phyloP scores from a whole-genome alignment of 78 protist species.

The Guillardia theta region DNA sequence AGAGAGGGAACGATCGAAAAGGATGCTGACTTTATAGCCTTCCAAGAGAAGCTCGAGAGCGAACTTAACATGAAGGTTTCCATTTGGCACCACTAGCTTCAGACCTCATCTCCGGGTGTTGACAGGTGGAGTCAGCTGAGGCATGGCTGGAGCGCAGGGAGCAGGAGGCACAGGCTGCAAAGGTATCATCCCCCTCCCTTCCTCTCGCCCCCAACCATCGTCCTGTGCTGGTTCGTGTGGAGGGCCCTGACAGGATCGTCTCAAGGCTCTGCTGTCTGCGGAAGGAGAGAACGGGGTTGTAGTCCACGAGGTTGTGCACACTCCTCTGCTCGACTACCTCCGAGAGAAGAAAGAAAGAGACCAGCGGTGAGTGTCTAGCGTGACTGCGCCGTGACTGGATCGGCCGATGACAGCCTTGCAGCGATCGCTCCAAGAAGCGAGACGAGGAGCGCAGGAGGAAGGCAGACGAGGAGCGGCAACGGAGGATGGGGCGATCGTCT shows the following conservation, averaged over 20 bases:
- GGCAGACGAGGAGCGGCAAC: no score
- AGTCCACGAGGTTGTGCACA: not conserved
- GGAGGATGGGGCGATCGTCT: no score
- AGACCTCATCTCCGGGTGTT: not conserved
- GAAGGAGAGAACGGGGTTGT: not conserved
- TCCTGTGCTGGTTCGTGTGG: not conserved
- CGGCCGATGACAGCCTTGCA: no score
- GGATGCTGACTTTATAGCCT: not conserved
- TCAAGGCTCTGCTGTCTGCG: not conserved
- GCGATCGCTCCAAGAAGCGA: no score
- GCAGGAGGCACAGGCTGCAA: not conserved
- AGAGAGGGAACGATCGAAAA: conserved; percentile 6
- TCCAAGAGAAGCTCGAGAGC: not conserved
- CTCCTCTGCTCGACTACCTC: conserved; percentile 20
- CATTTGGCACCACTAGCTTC: not conserved
- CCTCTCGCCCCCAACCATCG: not conserved
- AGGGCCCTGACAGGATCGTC: not conserved
- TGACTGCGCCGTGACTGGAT: no score
- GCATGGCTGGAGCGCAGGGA: not conserved
- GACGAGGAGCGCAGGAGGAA: no score
- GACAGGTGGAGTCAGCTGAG: not conserved
- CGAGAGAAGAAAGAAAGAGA: not conserved
- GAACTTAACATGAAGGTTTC: not conserved
- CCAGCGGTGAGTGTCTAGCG: no score
- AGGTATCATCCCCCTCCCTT: not conserved